phyloP scores from a whole-genome alignment of 805 yeast genomes.

The Wickerhamiella brachini region DNA sequence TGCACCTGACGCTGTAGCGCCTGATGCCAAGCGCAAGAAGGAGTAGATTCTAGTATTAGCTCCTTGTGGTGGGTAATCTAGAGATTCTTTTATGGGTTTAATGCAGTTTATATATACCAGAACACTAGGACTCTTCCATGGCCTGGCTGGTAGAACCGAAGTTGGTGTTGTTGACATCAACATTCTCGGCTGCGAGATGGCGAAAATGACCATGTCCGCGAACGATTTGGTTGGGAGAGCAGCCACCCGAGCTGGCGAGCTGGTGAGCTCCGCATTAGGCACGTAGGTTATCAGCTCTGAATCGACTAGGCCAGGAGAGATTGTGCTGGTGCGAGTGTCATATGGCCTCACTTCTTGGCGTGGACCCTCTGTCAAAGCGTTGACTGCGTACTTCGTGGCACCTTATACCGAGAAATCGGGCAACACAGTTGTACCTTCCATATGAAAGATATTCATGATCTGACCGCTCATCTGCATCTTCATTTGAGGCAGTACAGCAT shows the following conservation, averaged over 20 bases:
- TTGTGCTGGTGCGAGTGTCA: conserved; percentile 48
- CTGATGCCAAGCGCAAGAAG: background rate
- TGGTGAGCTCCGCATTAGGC: background rate
- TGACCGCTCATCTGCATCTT: conserved; percentile 49
- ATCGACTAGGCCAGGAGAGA: conserved; percentile 63
- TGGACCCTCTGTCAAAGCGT: conserved; percentile 39
- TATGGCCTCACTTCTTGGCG: conserved; percentile 63
- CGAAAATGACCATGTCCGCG: background rate
- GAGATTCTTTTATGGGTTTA: background rate
- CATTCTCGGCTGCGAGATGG: conserved; percentile 1
- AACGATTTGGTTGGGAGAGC: background rate
- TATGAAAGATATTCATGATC: conserved; percentile 46
- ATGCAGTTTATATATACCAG: too few relatives aligned
- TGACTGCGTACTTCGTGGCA: conserved; percentile 49
- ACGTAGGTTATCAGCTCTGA: conserved; percentile 38
- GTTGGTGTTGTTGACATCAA: background rate
- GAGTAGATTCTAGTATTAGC: background rate
- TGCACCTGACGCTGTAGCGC: background rate
- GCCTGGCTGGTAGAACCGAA: background rate
- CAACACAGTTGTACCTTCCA: conserved; percentile 52
- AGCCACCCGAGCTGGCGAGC: background rate
- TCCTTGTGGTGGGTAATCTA: too few relatives aligned
- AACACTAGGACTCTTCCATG: background rate
- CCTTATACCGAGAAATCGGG: conserved; percentile 54
- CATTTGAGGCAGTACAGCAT: conserved; percentile 55